Base-by-base conservation (phyloP, 2,329 filamentous ascomycete species). In the Fusarium sp. region DNA sequence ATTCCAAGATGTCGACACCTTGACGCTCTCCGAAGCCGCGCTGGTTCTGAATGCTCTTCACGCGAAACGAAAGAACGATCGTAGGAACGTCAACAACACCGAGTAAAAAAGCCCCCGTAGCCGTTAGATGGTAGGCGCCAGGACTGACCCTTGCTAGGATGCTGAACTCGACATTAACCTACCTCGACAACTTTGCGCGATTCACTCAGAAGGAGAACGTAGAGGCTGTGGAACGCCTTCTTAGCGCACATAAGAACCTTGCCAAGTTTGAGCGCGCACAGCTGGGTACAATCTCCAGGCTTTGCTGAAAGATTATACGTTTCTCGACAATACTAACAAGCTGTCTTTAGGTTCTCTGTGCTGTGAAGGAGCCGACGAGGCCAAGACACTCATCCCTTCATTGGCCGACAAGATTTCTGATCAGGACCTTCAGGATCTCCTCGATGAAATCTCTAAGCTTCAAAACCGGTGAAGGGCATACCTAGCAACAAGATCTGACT, bases 161-260 rank as follows among this genome's bases (percentile, higher is more conserved):
- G 82, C 88, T 97, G 63, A 91, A 90, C 71, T 95, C 97, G 82
- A 98, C 95, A 31, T 89, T 95, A 74, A 94, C 95, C 79, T 98
- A 99, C 83, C 90, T 98, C 60, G 95, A 97, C 78, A 91, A 95
- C 71, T 99, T 99, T 83, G 93, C 95, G 24, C 93, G 96, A 39
- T 98, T 98, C 88, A 97, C 97, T 85, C 91, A 95, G 78, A 95
- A 95, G 82, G 94, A 97, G 82, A 96, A 96, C 75, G 93, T 97
- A 79, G 93, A 97, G 84, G 93, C 94, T n/a, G 94, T 98, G 36
- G 95, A 97, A 83, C 91, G 94, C 67, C 86, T 98, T 77, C 88
- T 98, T 72, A 93, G 93, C 75, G 89, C 92, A 65, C 92, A 94
- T 79, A 90, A 91, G 72, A 91, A 94, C 80, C 86, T 99, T 76